phyloP scores from a whole-genome alignment of 75 land plant genomes.

The Isoetes taiwanensis region DNA sequence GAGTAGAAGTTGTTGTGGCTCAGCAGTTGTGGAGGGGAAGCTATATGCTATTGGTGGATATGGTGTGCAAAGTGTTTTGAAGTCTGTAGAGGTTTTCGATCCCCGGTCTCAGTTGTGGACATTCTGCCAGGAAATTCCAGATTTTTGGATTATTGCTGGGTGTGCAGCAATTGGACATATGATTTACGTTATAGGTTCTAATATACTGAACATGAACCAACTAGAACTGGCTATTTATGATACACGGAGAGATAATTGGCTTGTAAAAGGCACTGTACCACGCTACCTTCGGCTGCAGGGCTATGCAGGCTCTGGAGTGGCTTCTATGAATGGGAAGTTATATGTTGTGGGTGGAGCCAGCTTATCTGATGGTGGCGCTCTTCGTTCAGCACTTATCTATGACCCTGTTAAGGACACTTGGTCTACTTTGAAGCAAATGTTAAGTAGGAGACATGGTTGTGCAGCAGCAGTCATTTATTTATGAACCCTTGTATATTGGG shows the following conservation, averaged over 20 bases:
- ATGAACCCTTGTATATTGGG: constrained; percentile 1
- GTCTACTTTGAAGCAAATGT: constrained; percentile 1
- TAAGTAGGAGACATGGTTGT: constrained; percentile 6
- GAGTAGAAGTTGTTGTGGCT: constrained; percentile 8
- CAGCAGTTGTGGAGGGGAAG: constrained; percentile 9
- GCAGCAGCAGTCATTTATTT: constrained; percentile 4
- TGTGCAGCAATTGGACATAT: constrained; percentile 8
- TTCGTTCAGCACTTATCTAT: constrained; percentile 7
- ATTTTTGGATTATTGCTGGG: constrained; percentile 5
- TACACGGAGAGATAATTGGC: not conserved
- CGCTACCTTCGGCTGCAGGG: not conserved
- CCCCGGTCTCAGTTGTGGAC: not conserved
- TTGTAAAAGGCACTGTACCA: not conserved
- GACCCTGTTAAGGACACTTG: not conserved
- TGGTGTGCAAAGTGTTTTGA: not conserved
- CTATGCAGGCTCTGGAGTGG: constrained; percentile 6
- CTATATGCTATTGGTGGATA: constrained; percentile 11
- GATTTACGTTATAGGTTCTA: constrained; percentile 11
- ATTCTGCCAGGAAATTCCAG: not conserved
- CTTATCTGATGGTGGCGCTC: constrained; percentile 13
- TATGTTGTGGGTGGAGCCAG: constrained; percentile 11
- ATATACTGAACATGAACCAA: not conserved
- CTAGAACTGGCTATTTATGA: constrained; percentile 8
- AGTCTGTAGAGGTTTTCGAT: constrained; percentile 9
- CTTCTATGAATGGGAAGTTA: not conserved